Evolutionary conservation across 2,329 filamentous ascomycete genomes (phyloP), one percentile per base, ranked within the genome.

Genomic region (Rugonectria rugulosa): DNA sequence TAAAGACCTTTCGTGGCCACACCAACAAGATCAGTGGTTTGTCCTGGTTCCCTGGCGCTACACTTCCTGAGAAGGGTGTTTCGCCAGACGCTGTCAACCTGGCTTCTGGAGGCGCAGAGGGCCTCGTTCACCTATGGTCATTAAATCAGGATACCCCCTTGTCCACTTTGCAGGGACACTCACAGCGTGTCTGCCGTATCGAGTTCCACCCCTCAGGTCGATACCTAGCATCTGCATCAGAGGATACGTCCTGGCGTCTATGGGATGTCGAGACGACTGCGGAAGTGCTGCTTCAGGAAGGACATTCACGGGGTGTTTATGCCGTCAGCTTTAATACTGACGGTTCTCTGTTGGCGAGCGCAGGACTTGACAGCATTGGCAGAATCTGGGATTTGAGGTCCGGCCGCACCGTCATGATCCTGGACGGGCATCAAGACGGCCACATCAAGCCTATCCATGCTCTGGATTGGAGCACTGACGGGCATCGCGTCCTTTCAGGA

Each of bases 381-480:
- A 87, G 95, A 37, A 89, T 99, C 55, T 99, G 95, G 95, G 95
- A 99, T 77, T 73, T 98, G 31, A 85, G 95, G 51, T 95, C 92
- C 2, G 95, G 95, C 11, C 85, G 95, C 54, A 97, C 94, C 1
- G 91, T 97, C 60, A 97, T 97, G 91, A 91, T 98, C 63, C 81
- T 99, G 2, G 93, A 98, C 70, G 90, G 91, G 1, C 91, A 96
- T 68, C 79, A 95, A 10, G 93, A 86, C 59, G 85, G 85, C 2
- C 86, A 88, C 67, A 95, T 97, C 69, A 91, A 93, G 59, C 93
- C 96, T 12, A 97, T 99, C 49, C 93, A 96, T 68, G 92, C 88
- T 1, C 79, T 98, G 6, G 93, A 97, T 73, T 99, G 96, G 95
- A 88, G 90, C 54, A 83, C 88, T 0, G 95, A 99, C 70, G 92